Base-by-base conservation (phyloP, 1,284 basidiomycete genomes). In the Cutaneotrichosporon curvatum region DNA sequence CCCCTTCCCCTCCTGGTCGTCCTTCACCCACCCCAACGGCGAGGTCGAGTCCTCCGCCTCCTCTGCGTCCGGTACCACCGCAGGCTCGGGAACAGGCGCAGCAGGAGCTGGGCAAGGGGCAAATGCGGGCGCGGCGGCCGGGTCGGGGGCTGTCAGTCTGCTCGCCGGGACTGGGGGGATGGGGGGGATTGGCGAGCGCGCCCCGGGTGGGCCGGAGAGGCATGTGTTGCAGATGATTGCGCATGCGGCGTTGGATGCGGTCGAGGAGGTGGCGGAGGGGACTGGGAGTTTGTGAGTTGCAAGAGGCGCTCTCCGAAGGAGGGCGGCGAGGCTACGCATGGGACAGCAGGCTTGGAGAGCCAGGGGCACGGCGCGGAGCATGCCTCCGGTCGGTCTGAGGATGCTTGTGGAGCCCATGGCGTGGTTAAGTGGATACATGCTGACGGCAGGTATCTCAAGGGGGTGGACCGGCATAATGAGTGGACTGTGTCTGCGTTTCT, bases 201-300 rank as follows among this genome's bases (percentile, higher is more conserved):
- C 31, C 4, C 28, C 19, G 14, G 21, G 20, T 4, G 48, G 47
- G 8, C 43, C 42, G 12, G 88, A 91, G 62, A 78, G 86, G 45
- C 87, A 94, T 78, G 85, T 96, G 49, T 85, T 92, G 58, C 90
- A 96, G 75, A 91, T 96, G 85, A 87, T 95, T 60, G 90, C 89
- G 32, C 91, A 95, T 67, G 88, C 88, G 38, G 87, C 85, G 60
- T 72, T 96, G 63, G 91, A 94, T 72, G 82, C 83, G 57, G 81
- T 96, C 51, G 92, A 96, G 63, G 89, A 96, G 63, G 79, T 85
- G 39, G 86, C 89, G 80, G 79, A 84, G 53, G 83, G 83, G 55
- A 87, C 90, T 59, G 83, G 80, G 54, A 78, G 78, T 52, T 87
- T 96, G 91, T 92, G 71, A 70, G 85, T 74, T 28, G 25, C 25